These are phyloP conservation scores for Cerioporus squamosus DNA, from an alignment of 1,284 basidiomycete genomes.

Conservation along the genomic window DNA sequence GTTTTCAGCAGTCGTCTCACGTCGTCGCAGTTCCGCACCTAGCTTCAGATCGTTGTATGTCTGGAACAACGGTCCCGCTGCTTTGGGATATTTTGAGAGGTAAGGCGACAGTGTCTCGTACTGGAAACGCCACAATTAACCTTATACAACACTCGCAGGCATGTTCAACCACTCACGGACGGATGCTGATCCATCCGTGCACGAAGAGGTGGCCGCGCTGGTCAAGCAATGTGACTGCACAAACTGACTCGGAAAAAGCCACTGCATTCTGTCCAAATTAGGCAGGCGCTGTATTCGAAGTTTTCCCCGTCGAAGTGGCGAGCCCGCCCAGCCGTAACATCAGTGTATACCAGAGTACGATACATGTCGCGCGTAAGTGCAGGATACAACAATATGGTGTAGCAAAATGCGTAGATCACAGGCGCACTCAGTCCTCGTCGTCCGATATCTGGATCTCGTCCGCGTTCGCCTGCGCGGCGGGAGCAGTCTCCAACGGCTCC, in stretches of 20 bases:
- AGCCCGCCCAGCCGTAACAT: not conserved
- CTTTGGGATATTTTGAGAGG: constrained; percentile 34
- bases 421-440: constrained; percentile 61
- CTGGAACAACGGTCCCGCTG: constrained; percentile 38
- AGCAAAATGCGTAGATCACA: constrained; percentile 14
- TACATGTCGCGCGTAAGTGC: not conserved
- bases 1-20: not conserved
- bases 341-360: not conserved
- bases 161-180: constrained; percentile 10
- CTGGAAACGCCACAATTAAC: constrained; percentile 11
- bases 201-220: not conserved
- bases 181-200: constrained; percentile 20
- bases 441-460: constrained; percentile 88
- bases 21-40: constrained; percentile 19
- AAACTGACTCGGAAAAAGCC: not conserved
- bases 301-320: not conserved
- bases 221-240: too few species aligned
- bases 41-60: constrained; percentile 42
- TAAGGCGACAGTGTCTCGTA: constrained; percentile 29
- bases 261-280: not conserved
- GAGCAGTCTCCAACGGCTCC: constrained; percentile 28
- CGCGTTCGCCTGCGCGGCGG: constrained; percentile 53
- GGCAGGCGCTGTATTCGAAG: not conserved
- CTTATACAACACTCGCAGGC: too few species aligned
- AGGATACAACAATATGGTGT: constrained; percentile 20